Conservation (phyloP, 2,329 filamentous ascomycete species). For the Calonectria fujianensis region DNA sequence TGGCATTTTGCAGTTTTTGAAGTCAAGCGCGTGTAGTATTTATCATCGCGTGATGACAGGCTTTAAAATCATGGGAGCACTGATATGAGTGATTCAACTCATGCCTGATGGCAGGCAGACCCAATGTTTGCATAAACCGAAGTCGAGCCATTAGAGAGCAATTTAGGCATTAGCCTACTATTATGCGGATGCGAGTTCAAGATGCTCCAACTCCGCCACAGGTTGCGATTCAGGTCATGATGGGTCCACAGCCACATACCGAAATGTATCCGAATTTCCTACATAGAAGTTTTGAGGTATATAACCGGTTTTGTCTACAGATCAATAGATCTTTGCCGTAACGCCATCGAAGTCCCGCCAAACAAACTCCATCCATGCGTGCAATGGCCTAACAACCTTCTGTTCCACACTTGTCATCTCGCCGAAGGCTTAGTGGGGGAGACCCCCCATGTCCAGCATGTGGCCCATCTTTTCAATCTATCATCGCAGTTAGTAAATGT, state of each 20-base stretch:
- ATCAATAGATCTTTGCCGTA: constrained; percentile 48
- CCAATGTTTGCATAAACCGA: not conserved
- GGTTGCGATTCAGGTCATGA: constrained; percentile 2
- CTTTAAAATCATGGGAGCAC: too few species aligned
- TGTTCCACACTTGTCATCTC: not conserved
- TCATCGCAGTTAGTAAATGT: constrained; percentile 45
- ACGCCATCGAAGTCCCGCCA: constrained; percentile 50
- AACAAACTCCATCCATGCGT: constrained; percentile 51
- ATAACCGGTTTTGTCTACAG: constrained; percentile 49
- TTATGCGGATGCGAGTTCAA: not conserved
- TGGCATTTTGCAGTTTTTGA: too few species aligned
- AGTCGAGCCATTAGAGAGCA: not conserved
- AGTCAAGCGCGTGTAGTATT: not conserved
- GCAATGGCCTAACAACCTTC: constrained; percentile 38
- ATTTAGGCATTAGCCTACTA: not conserved
- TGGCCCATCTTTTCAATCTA: constrained; percentile 94
- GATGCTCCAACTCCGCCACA: not conserved
- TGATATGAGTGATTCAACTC: not conserved
- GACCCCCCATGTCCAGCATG: constrained; percentile 76
- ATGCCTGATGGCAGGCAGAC: not conserved
- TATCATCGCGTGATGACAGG: not conserved
- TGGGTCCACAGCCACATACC: constrained; percentile 7
- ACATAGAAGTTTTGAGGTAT: constrained; percentile 38
- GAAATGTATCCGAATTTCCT: constrained; percentile 22
- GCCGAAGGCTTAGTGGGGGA: constrained; percentile 32